Evolutionary conservation across 768 basidiomycete species (phyloP).

Genomic region (Hortiboletus campestris): DNA sequence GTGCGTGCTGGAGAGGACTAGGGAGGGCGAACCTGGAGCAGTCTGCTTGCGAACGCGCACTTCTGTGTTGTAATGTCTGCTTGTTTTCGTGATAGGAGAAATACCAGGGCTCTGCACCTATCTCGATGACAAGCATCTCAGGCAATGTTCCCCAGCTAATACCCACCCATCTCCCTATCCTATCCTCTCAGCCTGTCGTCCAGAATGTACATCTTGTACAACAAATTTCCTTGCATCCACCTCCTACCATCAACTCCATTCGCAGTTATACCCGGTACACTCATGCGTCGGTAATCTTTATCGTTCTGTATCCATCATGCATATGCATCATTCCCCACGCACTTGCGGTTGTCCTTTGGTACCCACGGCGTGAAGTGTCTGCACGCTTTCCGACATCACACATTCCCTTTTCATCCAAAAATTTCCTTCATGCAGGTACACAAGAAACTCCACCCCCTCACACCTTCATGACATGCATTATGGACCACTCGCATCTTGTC

Average conservation of each 20-base stretch:
- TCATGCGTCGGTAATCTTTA: slow-evolving; percentile 31
- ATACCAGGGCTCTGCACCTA: slow-evolving; percentile 26
- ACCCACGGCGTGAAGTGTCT: slow-evolving; percentile 15
- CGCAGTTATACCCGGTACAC: slow-evolving; percentile 26
- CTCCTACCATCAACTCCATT: slow-evolving; percentile 10
- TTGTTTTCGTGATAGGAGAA: slow-evolving; percentile 31
- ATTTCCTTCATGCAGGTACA: slow-evolving; percentile 19
- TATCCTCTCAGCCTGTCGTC: slow-evolving; percentile 6
- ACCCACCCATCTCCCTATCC: background rate
- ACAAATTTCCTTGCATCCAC: slow-evolving; percentile 12
- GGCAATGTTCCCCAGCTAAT: background rate
- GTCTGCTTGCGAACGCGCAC: slow-evolving; percentile 23
- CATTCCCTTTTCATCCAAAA: slow-evolving; percentile 12
- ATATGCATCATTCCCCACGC: slow-evolving; percentile 27
- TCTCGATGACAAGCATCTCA: slow-evolving; percentile 14
- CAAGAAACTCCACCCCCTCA: slow-evolving; percentile 16
- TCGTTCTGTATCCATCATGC: slow-evolving; percentile 36
- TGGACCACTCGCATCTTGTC: slow-evolving; percentile 28
- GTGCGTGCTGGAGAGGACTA: slow-evolving; percentile 21
- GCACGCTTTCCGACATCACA: slow-evolving; percentile 10
- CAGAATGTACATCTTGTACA: slow-evolving; percentile 24
- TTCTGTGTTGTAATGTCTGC: slow-evolving; percentile 28
- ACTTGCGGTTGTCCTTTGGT: slow-evolving; percentile 18
- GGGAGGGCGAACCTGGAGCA: background rate
- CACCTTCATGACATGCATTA: slow-evolving; percentile 28